A percentile compares a stretch with the other conserved stretches of the same genome.
Evolutionary conservation across 192 early-diverging fungal genomes (phyloP).

Genomic region (Backusella mclennaniae): DNA sequence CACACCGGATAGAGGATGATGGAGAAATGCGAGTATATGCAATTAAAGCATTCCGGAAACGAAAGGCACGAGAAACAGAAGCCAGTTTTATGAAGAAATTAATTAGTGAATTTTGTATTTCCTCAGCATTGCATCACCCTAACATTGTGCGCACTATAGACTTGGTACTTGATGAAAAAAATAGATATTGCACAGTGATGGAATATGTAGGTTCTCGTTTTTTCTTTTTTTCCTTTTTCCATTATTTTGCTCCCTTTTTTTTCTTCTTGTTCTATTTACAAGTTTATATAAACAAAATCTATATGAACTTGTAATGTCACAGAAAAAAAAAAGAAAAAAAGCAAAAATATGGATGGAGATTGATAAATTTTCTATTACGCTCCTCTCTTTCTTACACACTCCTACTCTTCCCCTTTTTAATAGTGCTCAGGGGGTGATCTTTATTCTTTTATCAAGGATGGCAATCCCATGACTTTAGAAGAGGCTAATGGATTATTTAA

Average conservation of each 20-base stretch:
- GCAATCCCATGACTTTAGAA: slow-evolving; percentile 68
- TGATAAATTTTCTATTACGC: background rate
- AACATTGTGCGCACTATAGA: slow-evolving; percentile 94
- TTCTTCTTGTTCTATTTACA: background rate
- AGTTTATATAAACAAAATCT: background rate
- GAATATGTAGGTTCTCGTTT: slow-evolving; percentile 46
- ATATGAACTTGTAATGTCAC: background rate
- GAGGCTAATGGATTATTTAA: slow-evolving; percentile 93
- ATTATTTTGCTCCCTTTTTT: background rate
- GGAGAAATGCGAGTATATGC: slow-evolving; percentile 67
- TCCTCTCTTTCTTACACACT: slow-evolving; percentile 7
- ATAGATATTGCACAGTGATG: slow-evolving; percentile 81
- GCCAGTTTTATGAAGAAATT: slow-evolving; percentile 96
- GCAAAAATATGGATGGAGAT: background rate
- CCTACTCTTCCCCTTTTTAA: slow-evolving; percentile 38
- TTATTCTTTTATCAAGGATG: slow-evolving; percentile 70
- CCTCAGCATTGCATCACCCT: slow-evolving; percentile 75
- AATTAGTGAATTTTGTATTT: slow-evolving; percentile 93
- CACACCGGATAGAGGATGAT: slow-evolving; percentile 3
- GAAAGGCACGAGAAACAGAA: slow-evolving; percentile 81
- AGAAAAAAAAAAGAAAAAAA: slow-evolving; percentile 1
- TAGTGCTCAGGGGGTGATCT: slow-evolving; percentile 94
- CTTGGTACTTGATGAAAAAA: slow-evolving; percentile 88
- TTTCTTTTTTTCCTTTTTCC: background rate
- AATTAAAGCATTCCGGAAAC: slow-evolving; percentile 88